Conservation (phyloP, 306 rosid genomes). For the Luffa aegyptiaca region DNA sequence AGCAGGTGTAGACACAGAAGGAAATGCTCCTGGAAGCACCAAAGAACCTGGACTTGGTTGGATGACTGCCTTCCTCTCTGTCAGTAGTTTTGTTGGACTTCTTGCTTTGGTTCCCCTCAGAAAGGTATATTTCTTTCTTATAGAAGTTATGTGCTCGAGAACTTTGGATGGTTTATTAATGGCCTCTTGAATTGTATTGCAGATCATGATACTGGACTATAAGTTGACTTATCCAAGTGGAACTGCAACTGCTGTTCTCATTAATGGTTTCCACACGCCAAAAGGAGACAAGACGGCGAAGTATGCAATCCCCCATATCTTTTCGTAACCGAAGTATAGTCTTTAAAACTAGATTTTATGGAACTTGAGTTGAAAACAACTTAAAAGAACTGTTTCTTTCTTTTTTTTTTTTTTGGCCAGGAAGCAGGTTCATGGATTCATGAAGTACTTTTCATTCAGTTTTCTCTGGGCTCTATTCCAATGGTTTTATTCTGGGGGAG, state of each 20-base stretch:
- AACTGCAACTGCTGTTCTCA: constrained; percentile 98
- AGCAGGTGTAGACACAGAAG: constrained; percentile 72
- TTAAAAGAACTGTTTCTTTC: constrained; percentile 14
- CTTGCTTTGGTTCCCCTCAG: constrained; percentile 89
- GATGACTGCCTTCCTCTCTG: constrained; percentile 92
- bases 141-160: neutral
- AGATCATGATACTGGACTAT: constrained; percentile 96
- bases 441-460: constrained; percentile 62
- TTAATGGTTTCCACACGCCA: constrained; percentile 88
- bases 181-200: constrained; percentile 23
- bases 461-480: constrained; percentile 89
- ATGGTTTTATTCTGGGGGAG: constrained; percentile 88
- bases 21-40: constrained; percentile 65
- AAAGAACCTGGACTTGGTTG: constrained; percentile 89
- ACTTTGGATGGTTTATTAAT: neutral
- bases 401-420: constrained; percentile 28
- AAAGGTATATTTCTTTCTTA: constrained; percentile 40
- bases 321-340: neutral
- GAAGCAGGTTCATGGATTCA: constrained; percentile 81
- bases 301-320: constrained; percentile 27
- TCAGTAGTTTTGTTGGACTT: constrained; percentile 83
- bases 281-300: constrained; percentile 80
- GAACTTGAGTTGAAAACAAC: constrained; percentile 15
- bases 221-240: constrained; percentile 88
- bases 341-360: neutral